Evolutionary conservation across 805 yeast species (phyloP).

Genomic region (Metschnikowia borealis): DNA sequence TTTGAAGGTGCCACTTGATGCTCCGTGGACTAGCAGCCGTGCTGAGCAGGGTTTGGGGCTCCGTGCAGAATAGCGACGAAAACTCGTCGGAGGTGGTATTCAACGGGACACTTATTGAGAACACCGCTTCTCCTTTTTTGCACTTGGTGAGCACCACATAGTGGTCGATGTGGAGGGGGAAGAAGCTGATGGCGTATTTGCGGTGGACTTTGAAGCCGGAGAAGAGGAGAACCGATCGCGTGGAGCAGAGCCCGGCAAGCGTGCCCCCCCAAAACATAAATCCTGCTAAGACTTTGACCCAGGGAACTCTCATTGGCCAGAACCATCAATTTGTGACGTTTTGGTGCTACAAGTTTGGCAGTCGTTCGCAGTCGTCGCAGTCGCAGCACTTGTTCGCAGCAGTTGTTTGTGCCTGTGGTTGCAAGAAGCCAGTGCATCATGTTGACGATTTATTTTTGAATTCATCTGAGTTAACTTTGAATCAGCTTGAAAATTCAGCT

Average conservation of each 20-base stretch:
- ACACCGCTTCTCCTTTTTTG: conserved; percentile 7
- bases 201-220: conserved; percentile 15
- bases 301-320: conserved; percentile 1
- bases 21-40: background rate
- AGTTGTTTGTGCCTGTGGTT: background rate
- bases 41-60: background rate
- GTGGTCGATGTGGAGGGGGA: conserved; percentile 9
- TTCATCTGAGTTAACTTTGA: background rate
- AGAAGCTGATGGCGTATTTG: conserved; percentile 9
- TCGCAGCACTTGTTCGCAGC: conserved; percentile 3
- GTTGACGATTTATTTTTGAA: background rate
- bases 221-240: conserved; percentile 11
- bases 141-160: conserved; percentile 14
- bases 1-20: background rate
- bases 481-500: too few species aligned
- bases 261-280: background rate
- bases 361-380: background rate
- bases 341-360: background rate
- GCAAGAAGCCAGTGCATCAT: too few species aligned
- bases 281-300: background rate
- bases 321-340: background rate
- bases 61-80: conserved; percentile 6
- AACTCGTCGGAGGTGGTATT: conserved; percentile 6
- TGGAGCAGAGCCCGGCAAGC: conserved; percentile 11
- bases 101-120: background rate